A percentile compares a stretch with the other conserved stretches of the same genome.
Evolutionary conservation across 306 rosid genomes (phyloP).

Genomic region (Trifolium fragiferum): DNA sequence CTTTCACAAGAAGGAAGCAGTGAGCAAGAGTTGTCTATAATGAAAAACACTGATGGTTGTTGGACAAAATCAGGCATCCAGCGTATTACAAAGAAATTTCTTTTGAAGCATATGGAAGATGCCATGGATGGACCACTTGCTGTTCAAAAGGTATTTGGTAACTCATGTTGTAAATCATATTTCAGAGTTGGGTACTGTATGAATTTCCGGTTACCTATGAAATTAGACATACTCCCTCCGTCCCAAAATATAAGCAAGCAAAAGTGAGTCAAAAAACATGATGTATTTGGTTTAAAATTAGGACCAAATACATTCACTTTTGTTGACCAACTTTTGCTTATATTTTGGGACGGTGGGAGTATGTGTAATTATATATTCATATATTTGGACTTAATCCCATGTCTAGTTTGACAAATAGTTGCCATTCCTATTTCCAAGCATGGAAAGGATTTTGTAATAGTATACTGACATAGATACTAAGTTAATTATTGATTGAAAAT

Average conservation of each 20-base stretch:
- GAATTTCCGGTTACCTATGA: slow-evolving; percentile 23
- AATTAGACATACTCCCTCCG: too few species aligned
- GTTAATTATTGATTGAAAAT: slow-evolving; percentile 4
- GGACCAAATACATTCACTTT: too few species aligned
- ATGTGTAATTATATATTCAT: slow-evolving; percentile 16
- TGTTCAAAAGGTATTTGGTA: slow-evolving; percentile 62
- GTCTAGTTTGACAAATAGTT: slow-evolving; percentile 15
- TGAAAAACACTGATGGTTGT: slow-evolving; percentile 43
- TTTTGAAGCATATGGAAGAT: slow-evolving; percentile 80
- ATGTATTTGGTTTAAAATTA: too few species aligned
- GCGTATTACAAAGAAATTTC: slow-evolving; percentile 59
- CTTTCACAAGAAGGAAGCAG: slow-evolving; percentile 49
- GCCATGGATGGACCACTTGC: slow-evolving; percentile 75
- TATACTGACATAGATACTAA: background rate
- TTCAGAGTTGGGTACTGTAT: slow-evolving; percentile 22
- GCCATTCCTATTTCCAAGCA: slow-evolving; percentile 33
- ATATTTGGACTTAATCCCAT: slow-evolving; percentile 3
- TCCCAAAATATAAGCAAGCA: too few species aligned
- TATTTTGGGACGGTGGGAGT: too few species aligned
- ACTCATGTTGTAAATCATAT: background rate
- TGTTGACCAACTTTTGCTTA: too few species aligned
- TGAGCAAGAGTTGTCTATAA: slow-evolving; percentile 49
- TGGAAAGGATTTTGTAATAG: slow-evolving; percentile 28
- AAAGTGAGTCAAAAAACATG: too few species aligned
- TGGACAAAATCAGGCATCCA: slow-evolving; percentile 74